Evolutionary conservation across 2,329 filamentous ascomycete genomes (phyloP).

Genomic region (Dothistroma septosporum): DNA sequence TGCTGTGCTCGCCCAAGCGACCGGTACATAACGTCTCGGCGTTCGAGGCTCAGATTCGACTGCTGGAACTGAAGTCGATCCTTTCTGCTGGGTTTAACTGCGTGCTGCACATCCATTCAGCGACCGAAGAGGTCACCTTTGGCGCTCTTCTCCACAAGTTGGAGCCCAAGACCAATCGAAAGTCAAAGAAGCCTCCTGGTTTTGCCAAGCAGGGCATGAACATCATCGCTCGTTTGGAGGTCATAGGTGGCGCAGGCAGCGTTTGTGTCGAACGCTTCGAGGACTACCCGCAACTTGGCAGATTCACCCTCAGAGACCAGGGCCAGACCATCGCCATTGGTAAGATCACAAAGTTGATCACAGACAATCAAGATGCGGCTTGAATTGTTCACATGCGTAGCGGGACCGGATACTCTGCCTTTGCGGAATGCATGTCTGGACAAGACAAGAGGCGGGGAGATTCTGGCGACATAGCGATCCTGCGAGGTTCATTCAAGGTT

Average conservation of each 20-base stretch:
- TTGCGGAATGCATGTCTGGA: not conserved
- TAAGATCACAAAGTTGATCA: slow-evolving; percentile 90
- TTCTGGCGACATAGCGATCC: not conserved
- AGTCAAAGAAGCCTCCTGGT: slow-evolving; percentile 87
- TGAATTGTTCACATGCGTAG: slow-evolving; percentile 5
- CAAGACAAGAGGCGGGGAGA: not conserved
- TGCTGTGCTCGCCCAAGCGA: slow-evolving; percentile 90
- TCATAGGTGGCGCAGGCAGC: slow-evolving; percentile 70
- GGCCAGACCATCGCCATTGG: slow-evolving; percentile 99
- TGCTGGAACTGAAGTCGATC: slow-evolving; percentile 91
- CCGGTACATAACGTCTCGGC: slow-evolving; percentile 82
- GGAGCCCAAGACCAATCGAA: slow-evolving; percentile 88
- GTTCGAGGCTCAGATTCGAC: slow-evolving; percentile 95
- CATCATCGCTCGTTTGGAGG: slow-evolving; percentile 87
- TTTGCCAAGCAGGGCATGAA: slow-evolving; percentile 78
- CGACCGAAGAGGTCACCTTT: slow-evolving; percentile 96
- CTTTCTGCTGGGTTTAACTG: slow-evolving; percentile 95
- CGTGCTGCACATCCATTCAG: slow-evolving; percentile 93
- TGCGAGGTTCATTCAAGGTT: not conserved
- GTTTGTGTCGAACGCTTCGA: slow-evolving; percentile 95
- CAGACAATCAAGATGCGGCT: slow-evolving; percentile 33
- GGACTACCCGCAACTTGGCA: slow-evolving; percentile 89
- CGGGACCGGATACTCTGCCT: not conserved
- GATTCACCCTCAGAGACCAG: slow-evolving; percentile 81
- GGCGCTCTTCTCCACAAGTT: slow-evolving; percentile 82